Base-by-base conservation (phyloP, 2,329 filamentous ascomycete species). In the Stagonosporopsis chrysanthemi region DNA sequence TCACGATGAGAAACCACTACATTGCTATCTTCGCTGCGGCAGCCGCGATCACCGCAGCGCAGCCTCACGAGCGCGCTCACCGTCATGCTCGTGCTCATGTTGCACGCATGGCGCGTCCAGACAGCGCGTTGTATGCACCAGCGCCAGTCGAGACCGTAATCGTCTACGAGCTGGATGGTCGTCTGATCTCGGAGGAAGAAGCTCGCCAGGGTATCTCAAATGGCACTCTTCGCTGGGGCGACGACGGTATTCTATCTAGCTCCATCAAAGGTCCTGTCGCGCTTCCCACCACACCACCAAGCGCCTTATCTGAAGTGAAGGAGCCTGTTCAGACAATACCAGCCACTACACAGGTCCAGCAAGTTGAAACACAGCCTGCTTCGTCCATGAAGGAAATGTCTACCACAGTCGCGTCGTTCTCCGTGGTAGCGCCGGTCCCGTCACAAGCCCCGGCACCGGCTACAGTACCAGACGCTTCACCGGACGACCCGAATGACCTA, bases 121-220 rank as follows among this genome's bases (percentile, higher is more conserved):
- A 84, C 33, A 71, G 82, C 80, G 77, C 82, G 81, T 57, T 69
- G 11, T 69, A 79, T 33, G 78, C 81, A 45, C 80, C 84, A 54
- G 83, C 86, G 51, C 82, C 84, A 52, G 83, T 88, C 47, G 80
- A 83, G 29, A 88, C 86, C 48, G 84, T 88, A 65, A 86, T 88
- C 53, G 84, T 89, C 54, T 97, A 93, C 78, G 83, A 89, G 73
- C 80, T 93, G 51, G 85, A 89, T 59, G 89, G 88, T 59, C 67
- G 87, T 70, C 62, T 79, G 31, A 83, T 96, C 65, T 80, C 81
- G 50, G 78, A 84, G 58, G 77, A 84, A 0, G 84, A 92, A 58
- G 92, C 92, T 51, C 83, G 89, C 78, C 74, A 85, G 52, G 91
- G 92, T 63, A 83, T 98, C 66, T 79, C 83, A 55, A 84, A 88